Percentiles rank a stretch among this genome's conserved stretches.
phyloP scores from a whole-genome alignment of 2,329 filamentous ascomycete genomes.

The Colletotrichum nymphaeae region DNA sequence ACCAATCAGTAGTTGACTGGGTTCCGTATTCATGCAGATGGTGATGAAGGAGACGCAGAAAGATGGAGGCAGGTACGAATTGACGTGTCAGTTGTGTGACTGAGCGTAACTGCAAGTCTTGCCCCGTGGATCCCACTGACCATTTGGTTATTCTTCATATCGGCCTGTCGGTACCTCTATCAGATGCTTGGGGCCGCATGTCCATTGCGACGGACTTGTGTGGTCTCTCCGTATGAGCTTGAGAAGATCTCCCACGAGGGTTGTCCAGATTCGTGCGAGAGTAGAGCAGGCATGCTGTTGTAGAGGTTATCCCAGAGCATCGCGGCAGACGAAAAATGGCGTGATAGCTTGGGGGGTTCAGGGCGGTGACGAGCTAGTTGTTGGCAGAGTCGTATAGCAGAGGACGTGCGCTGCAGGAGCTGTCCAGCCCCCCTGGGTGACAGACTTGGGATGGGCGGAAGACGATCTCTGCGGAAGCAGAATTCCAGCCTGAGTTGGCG shows the following conservation, averaged over 20 bases:
- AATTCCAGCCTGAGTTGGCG: slow-evolving; percentile 9
- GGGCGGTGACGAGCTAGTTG: slow-evolving; percentile 26
- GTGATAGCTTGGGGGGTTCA: slow-evolving; percentile 31
- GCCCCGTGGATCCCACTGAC: background rate
- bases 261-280: background rate
- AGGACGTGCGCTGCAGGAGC: slow-evolving; percentile 21
- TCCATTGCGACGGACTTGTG: background rate
- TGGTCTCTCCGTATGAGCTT: background rate
- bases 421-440: slow-evolving; percentile 10
- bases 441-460: slow-evolving; percentile 29
- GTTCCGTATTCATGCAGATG: background rate
- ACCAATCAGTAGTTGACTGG: background rate
- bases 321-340: slow-evolving; percentile 29
- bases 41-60: background rate
- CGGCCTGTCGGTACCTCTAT: background rate
- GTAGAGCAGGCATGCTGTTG: background rate
- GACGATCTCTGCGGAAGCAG: slow-evolving; percentile 27
- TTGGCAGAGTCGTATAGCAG: slow-evolving; percentile 18
- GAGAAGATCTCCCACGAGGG: background rate
- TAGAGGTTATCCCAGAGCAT: slow-evolving; percentile 2
- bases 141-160: background rate
- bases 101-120: slow-evolving; percentile 2
- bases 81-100: background rate
- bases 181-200: background rate
- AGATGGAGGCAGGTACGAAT: background rate